These are phyloP conservation scores for Amphichorda felina DNA, from an alignment of 2,329 filamentous ascomycete species.

Conservation along the genomic window DNA sequence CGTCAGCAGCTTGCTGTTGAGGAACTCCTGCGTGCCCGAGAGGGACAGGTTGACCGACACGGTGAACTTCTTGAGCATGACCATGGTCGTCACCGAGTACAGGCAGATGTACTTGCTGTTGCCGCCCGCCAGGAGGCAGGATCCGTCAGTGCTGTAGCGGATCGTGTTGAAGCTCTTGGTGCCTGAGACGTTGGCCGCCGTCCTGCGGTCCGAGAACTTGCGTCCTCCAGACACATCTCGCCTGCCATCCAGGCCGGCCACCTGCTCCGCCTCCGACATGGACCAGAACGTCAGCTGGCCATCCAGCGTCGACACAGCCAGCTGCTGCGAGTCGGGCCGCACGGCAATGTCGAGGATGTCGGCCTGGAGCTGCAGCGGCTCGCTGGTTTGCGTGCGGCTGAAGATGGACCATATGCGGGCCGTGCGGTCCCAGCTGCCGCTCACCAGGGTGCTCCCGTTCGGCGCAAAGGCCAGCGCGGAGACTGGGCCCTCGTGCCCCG, in stretches of 20 bases:
- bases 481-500: slow-evolving; percentile 90
- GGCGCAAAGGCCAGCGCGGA: slow-evolving; percentile 81
- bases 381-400: slow-evolving; percentile 83
- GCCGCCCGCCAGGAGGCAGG: slow-evolving; percentile 78
- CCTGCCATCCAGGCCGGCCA: slow-evolving; percentile 76
- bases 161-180: slow-evolving; percentile 87
- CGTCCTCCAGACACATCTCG: slow-evolving; percentile 89
- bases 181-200: slow-evolving; percentile 79
- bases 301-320: slow-evolving; percentile 86
- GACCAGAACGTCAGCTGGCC: slow-evolving; percentile 95
- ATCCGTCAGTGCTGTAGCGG: slow-evolving; percentile 84
- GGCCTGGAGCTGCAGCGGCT: slow-evolving; percentile 82
- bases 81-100: slow-evolving; percentile 88
- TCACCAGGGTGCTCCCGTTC: slow-evolving; percentile 72
- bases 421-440: slow-evolving; percentile 93
- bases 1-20: slow-evolving; percentile 85
- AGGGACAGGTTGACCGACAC: slow-evolving; percentile 93
- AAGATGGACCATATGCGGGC: slow-evolving; percentile 96
- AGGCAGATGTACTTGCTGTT: slow-evolving; percentile 98
- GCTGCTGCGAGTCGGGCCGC: slow-evolving; percentile 79
- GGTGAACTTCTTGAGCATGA: slow-evolving; percentile 87
- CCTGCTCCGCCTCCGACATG: slow-evolving; percentile 75
- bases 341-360: slow-evolving; percentile 82
- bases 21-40: slow-evolving; percentile 90
- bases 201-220: slow-evolving; percentile 75